phyloP scores from a whole-genome alignment of 129 eudicot genomes.

The Glebionis coronaria region DNA sequence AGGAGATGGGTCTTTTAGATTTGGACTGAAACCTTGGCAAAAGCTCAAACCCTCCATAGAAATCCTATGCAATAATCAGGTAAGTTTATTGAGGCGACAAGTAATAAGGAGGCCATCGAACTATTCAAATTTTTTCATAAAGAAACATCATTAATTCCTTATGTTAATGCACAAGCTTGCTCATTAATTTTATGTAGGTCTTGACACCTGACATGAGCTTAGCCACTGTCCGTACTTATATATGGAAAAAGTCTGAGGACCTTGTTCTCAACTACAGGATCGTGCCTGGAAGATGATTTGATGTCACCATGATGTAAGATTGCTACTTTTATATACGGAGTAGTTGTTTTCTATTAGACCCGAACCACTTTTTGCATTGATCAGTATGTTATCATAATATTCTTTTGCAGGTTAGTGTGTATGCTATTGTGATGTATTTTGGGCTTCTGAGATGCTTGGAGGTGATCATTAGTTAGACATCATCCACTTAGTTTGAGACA shows the following conservation, averaged over 20 bases:
- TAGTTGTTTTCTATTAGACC: not conserved
- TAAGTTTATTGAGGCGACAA: slow-evolving; percentile 23
- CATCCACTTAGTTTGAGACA: slow-evolving; percentile 12
- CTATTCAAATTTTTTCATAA: no score
- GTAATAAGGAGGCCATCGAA: no score
- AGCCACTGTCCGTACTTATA: slow-evolving; percentile 93
- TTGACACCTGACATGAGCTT: slow-evolving; percentile 93
- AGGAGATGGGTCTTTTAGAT: slow-evolving; percentile 57
- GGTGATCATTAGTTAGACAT: slow-evolving; percentile 11
- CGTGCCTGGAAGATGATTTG: slow-evolving; percentile 51
- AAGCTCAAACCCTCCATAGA: slow-evolving; percentile 85
- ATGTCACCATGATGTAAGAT: slow-evolving; percentile 15
- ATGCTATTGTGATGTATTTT: slow-evolving; percentile 21
- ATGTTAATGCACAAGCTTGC: slow-evolving; percentile 2
- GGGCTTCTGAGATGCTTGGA: slow-evolving; percentile 16
- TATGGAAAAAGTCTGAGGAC: slow-evolving; percentile 93
- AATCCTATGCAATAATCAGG: slow-evolving; percentile 96
- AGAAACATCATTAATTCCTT: not conserved
- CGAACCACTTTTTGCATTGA: not conserved
- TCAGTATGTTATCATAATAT: not conserved
- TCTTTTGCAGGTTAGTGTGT: not conserved
- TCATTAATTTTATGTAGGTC: slow-evolving; percentile 47
- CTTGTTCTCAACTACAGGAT: slow-evolving; percentile 81
- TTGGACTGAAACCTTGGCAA: slow-evolving; percentile 81
- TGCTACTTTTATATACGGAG: slow-evolving; percentile 2